Base-by-base conservation (phyloP, 352 stramenopile species). In the Phytophthora ramorum region DNA sequence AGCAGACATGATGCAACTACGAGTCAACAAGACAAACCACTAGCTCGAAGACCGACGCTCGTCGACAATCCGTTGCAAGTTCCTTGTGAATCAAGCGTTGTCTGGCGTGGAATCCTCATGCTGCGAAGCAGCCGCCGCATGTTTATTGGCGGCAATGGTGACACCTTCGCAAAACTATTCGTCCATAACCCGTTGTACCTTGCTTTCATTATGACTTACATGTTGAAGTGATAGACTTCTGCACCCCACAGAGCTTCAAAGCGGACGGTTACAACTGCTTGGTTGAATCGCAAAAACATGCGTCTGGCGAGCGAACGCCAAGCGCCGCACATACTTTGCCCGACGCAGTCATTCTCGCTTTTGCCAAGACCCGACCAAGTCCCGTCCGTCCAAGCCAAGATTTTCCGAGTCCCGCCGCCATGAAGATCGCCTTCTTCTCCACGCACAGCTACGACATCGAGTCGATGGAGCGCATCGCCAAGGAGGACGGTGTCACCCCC, bases 341-440 rank as follows among this genome's bases (percentile, higher is more conserved):
- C 22, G 22, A 24, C 22, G 22, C 22, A 24, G 22, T 67, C 59
- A 68, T 56, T 68, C 41, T 24, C 59, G 26, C 43, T 56, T 68
- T 57, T 62, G 51, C 59, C 43, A 62, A 51, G 43, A 32, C 34
- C 24, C 24, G 16, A 44, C 34, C 43, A 67, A 67, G 50, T 22
- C 22, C 4, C 22, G 22, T 3, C 22, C 22, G 1, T 24, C 22
- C 3, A 24, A 24, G 22, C 22, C 34, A 40, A 53, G 46, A 10
- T 13, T 19, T 53, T 35, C 10, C 8, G 43, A 54, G 46, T 26
- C 16, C 16, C 26, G 13, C 5, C 37, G 7, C 38, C 38, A 45
- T 93, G 81, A 81, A 89, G 67, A 87, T 94, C 69, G 81, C 81
- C 34, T 91, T 91, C 74, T 92, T 92, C 67, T 94, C 85, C 16